A percentile compares a stretch with the other conserved stretches of the same genome.
These are phyloP conservation scores for Monosporascus sp. DNA, from an alignment of 2,329 filamentous ascomycete species.

Conservation along the genomic window DNA sequence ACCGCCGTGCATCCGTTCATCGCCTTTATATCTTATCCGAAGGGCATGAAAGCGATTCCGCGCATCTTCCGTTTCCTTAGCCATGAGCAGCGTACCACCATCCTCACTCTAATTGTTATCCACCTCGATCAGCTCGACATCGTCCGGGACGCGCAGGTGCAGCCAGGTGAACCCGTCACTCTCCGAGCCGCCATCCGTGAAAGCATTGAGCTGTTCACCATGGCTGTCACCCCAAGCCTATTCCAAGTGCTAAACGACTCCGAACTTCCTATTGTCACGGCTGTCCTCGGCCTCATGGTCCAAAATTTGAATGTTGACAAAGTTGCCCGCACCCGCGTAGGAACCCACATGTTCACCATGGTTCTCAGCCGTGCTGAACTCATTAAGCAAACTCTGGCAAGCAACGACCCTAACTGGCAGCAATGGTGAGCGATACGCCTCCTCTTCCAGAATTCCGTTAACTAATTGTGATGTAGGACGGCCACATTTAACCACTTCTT, in stretches of 20 bases:
- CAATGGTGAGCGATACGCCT: conserved; percentile 57
- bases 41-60: conserved; percentile 93
- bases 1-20: conserved; percentile 89
- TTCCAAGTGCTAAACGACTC: conserved; percentile 89
- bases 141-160: conserved; percentile 72
- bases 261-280: conserved; percentile 83
- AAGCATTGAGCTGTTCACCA: conserved; percentile 85
- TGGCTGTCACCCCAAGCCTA: conserved; percentile 82
- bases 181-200: conserved; percentile 77
- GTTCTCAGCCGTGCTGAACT: conserved; percentile 91
- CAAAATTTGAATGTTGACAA: conserved; percentile 75
- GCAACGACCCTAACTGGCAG: conserved; percentile 67
- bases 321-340: conserved; percentile 83
- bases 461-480: conserved; percentile 47
- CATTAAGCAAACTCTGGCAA: conserved; percentile 72
- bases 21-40: conserved; percentile 86
- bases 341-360: conserved; percentile 86
- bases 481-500: conserved; percentile 82
- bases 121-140: conserved; percentile 92
- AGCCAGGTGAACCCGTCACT: conserved; percentile 61
- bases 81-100: conserved; percentile 87
- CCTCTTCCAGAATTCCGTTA: not conserved
- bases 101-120: conserved; percentile 91
- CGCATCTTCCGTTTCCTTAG: conserved; percentile 92
- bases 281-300: conserved; percentile 78